Conservation (phyloP, 148 eudicot species). For the Nyssa sinensis region DNA sequence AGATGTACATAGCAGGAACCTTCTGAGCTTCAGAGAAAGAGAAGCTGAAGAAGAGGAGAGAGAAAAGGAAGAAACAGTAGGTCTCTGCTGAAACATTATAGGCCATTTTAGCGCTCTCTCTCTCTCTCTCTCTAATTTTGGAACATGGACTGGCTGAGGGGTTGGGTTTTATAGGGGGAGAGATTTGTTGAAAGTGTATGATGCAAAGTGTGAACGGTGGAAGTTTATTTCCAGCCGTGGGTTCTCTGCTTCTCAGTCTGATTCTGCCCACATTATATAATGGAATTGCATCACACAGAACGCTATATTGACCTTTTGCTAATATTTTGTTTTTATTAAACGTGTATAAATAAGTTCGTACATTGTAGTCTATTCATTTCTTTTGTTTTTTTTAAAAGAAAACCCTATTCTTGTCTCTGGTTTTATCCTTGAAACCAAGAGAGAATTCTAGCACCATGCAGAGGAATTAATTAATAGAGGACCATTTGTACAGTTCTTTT, state of each 20-base stretch:
- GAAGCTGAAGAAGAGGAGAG: background rate
- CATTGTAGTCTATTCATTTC: too few relatives aligned
- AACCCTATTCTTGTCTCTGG: background rate
- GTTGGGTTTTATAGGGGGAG: slow-evolving; percentile 5
- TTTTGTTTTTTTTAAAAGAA: too few relatives aligned
- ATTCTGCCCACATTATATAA: background rate
- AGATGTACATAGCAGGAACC: slow-evolving; percentile 68
- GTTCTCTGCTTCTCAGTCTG: too few relatives aligned
- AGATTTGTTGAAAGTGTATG: background rate
- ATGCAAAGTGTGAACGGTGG: background rate
- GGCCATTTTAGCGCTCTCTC: background rate
- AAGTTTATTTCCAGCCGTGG: background rate
- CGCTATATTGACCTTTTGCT: too few relatives aligned
- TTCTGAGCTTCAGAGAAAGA: slow-evolving; percentile 22
- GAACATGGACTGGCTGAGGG: background rate
- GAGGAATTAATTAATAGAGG: too few relatives aligned
- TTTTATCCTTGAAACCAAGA: too few relatives aligned
- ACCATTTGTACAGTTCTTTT: too few relatives aligned
- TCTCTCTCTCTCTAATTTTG: background rate
- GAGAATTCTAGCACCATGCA: too few relatives aligned
- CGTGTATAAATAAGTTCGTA: too few relatives aligned
- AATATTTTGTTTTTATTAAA: too few relatives aligned
- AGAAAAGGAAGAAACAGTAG: background rate
- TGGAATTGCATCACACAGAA: too few relatives aligned
- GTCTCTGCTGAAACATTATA: background rate